Conservation (phyloP, 1,284 basidiomycete species). For the Puccinia novopanici region DNA sequence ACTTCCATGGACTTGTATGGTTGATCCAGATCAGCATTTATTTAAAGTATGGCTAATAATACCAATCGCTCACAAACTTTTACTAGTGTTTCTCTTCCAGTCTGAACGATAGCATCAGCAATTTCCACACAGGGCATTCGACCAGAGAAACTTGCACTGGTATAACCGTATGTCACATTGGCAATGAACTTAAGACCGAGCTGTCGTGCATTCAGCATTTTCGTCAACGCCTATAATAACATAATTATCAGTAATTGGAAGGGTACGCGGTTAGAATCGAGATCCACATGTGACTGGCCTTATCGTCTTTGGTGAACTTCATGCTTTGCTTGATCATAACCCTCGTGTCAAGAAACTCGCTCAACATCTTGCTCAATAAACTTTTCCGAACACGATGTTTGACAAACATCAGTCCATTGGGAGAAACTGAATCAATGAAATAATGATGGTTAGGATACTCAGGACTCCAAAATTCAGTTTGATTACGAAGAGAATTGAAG, state of each 20-base stretch:
- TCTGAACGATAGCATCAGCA: conserved; percentile 96
- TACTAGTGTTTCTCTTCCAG: conserved; percentile 89
- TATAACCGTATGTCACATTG: conserved; percentile 94
- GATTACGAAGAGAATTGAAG: not conserved
- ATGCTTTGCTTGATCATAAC: conserved; percentile 96
- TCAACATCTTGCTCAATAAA: conserved; percentile 85
- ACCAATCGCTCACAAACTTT: conserved; percentile 66
- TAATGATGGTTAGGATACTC: not conserved
- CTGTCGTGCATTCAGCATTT: conserved; percentile 82
- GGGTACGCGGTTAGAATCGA: not conserved
- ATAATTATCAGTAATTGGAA: not conserved
- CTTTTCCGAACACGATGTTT: conserved; percentile 81
- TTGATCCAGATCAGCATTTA: not conserved
- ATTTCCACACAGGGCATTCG: conserved; percentile 98
- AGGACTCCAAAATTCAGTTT: not conserved
- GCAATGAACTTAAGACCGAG: conserved; percentile 79
- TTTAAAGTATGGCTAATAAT: not conserved
- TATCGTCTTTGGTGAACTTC: conserved; percentile 76
- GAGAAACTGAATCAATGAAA: conserved; percentile 68
- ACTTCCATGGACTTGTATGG: conserved; percentile 72
- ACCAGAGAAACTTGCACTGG: conserved; percentile 86
- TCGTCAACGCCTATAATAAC: conserved; percentile 67
- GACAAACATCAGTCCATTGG: conserved; percentile 92
- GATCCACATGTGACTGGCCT: conserved; percentile 62
- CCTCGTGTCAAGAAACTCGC: conserved; percentile 88